Percentiles rank a stretch among this genome's conserved stretches.
Conservation (phyloP, 1,139 yeast species). For the Scheffersomyces illinoinensis region DNA sequence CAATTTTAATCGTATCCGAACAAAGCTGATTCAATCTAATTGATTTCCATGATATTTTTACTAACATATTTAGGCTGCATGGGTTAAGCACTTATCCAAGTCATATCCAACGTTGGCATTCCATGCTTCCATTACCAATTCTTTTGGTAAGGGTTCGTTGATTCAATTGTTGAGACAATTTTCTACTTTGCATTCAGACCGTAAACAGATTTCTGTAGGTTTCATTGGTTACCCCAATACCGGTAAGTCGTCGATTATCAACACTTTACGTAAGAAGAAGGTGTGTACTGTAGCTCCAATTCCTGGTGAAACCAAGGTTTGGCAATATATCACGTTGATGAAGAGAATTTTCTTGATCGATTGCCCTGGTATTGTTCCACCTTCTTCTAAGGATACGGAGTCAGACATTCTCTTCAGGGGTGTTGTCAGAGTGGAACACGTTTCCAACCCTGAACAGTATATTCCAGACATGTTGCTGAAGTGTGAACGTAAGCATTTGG, state of each 20-base stretch:
- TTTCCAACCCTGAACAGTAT: conserved; percentile 91
- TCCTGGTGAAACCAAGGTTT: conserved; percentile 98
- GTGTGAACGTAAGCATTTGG: conserved; percentile 88
- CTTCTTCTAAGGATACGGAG: conserved; percentile 83
- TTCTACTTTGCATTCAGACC: conserved; percentile 84
- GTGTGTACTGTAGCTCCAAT: conserved; percentile 98
- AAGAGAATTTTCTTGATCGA: conserved; percentile 92
- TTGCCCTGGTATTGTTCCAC: conserved; percentile 99
- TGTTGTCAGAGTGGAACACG: conserved; percentile 97
- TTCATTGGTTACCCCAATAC: conserved; percentile 97
- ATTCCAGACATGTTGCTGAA: conserved; percentile 84
- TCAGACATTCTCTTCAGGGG: conserved; percentile 96
- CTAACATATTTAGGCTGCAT: conserved; percentile 84
- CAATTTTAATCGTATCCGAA: conserved; percentile 5
- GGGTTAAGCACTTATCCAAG: conserved; percentile 94
- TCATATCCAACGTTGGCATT: conserved; percentile 94
- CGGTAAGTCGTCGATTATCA: conserved; percentile 94
- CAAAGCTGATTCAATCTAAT: background rate
- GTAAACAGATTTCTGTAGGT: conserved; percentile 96
- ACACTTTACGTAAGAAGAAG: conserved; percentile 89
- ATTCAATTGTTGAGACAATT: conserved; percentile 93
- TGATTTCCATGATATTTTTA: conserved; percentile 20
- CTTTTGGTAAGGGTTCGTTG: conserved; percentile 96
- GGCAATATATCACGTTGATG: conserved; percentile 98
- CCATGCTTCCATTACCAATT: conserved; percentile 96